These are phyloP conservation scores for Penicillium steckii DNA, from an alignment of 495 filamentous ascomycete species.

Conservation along the genomic window DNA sequence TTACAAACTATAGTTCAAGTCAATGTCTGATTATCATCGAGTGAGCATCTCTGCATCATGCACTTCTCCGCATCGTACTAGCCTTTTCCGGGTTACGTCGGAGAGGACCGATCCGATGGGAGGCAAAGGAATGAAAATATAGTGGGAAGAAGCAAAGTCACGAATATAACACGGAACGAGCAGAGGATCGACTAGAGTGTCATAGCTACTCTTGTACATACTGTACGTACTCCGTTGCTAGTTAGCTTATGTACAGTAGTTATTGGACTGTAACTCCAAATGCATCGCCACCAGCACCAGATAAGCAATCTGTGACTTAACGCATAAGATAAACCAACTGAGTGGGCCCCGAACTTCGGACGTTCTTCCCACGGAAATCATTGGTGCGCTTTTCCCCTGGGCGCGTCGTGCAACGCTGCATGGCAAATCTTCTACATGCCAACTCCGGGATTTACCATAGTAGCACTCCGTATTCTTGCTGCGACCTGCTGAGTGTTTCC, in stretches of 20 bases:
- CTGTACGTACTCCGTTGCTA: too few species aligned
- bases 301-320: constrained; percentile 47
- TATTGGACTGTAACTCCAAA: too few species aligned
- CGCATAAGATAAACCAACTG: constrained; percentile 34
- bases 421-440: constrained; percentile 1
- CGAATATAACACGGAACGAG: constrained; percentile 13
- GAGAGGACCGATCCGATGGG: constrained; percentile 29
- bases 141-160: background rate
- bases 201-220: too few species aligned
- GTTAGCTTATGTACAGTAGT: too few species aligned
- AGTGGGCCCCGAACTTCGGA: constrained; percentile 39
- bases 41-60: constrained; percentile 4
- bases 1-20: background rate
- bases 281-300: constrained; percentile 20
- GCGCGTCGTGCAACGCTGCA: constrained; percentile 5
- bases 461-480: background rate
- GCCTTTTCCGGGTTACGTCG: constrained; percentile 5
- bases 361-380: constrained; percentile 24
- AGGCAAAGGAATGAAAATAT: background rate
- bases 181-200: background rate
- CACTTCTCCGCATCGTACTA: constrained; percentile 6
- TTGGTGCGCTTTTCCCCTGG: constrained; percentile 8
- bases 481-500: constrained; percentile 2
- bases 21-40: background rate
- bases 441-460: background rate